These are phyloP conservation scores for Saccharomycopsis fermentans DNA, from an alignment of 805 yeast species.

Conservation along the genomic window DNA sequence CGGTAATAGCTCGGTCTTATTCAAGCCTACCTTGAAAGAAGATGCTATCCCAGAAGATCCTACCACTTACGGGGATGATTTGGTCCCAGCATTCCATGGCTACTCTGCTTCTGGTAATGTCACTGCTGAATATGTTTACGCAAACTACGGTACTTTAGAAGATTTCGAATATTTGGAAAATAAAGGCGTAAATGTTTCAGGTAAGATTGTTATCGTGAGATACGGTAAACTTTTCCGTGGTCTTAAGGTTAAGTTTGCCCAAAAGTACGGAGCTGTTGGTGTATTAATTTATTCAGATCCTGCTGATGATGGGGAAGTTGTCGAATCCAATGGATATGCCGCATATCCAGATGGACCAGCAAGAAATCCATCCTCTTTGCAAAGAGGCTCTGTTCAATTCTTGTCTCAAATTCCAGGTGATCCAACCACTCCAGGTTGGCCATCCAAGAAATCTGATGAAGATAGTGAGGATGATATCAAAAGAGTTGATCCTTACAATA, in stretches of 20 bases:
- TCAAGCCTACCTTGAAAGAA: constrained; percentile 44
- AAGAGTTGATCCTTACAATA: constrained; percentile 37
- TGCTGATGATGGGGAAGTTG: constrained; percentile 43
- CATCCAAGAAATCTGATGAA: constrained; percentile 29
- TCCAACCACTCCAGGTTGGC: constrained; percentile 66
- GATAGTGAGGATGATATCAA: constrained; percentile 28
- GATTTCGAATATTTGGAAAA: constrained; percentile 44
- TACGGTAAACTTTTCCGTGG: constrained; percentile 65
- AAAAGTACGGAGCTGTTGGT: constrained; percentile 58
- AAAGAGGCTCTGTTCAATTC: constrained; percentile 66
- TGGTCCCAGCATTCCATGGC: constrained; percentile 66
- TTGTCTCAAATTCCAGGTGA: constrained; percentile 60
- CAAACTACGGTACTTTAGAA: constrained; percentile 54
- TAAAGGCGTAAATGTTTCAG: constrained; percentile 41
- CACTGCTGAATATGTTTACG: constrained; percentile 55
- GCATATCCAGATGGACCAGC: constrained; percentile 73
- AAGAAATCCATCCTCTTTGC: constrained; percentile 64
- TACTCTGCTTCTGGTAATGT: constrained; percentile 70
- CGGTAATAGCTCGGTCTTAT: constrained; percentile 26
- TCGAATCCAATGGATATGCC: constrained; percentile 45
- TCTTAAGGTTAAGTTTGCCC: constrained; percentile 66
- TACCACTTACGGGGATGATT: constrained; percentile 31
- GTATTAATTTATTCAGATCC: constrained; percentile 65
- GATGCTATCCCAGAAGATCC: constrained; percentile 43
- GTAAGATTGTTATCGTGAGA: constrained; percentile 54